These are phyloP conservation scores for Myriosclerotinia curreyana DNA, from an alignment of 2,329 filamentous ascomycete genomes.

Conservation along the genomic window DNA sequence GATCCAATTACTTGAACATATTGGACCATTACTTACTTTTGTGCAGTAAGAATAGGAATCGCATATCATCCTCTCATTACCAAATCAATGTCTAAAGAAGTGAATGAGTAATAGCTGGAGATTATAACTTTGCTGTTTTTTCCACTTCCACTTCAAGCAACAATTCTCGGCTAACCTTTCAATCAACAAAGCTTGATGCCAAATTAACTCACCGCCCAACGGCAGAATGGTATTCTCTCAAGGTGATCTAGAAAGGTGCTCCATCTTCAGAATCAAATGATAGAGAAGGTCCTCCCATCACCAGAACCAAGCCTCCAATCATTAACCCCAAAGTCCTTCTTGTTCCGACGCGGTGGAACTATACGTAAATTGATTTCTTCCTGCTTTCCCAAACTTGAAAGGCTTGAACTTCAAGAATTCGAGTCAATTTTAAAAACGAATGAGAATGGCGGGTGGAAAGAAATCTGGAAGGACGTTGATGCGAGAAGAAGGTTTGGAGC, in stretches of 20 bases:
- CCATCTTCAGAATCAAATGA: no score
- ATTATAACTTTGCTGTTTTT: no score
- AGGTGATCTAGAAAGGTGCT: background rate
- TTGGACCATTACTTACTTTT: background rate
- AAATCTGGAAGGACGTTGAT: conserved; percentile 40
- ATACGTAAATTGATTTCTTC: background rate
- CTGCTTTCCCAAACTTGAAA: background rate
- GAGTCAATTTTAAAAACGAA: background rate
- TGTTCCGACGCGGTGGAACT: background rate
- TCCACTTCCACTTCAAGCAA: no score
- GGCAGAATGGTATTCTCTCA: background rate
- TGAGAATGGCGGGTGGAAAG: conserved; percentile 38
- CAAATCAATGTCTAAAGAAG: background rate
- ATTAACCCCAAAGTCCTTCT: background rate
- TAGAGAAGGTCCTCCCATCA: no score
- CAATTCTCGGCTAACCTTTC: conserved; percentile 6
- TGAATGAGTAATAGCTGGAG: no score
- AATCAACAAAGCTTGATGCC: background rate
- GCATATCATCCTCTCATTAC: background rate
- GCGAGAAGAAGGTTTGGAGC: conserved; percentile 66
- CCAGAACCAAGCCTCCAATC: background rate
- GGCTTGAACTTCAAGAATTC: background rate
- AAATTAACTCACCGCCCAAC: background rate
- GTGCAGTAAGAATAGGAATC: no score
- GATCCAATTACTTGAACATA: background rate